Percentiles rank a stretch among this genome's conserved stretches.
Conservation (phyloP, 1,284 basidiomycete species). For the Thecaphora thlaspeos region DNA sequence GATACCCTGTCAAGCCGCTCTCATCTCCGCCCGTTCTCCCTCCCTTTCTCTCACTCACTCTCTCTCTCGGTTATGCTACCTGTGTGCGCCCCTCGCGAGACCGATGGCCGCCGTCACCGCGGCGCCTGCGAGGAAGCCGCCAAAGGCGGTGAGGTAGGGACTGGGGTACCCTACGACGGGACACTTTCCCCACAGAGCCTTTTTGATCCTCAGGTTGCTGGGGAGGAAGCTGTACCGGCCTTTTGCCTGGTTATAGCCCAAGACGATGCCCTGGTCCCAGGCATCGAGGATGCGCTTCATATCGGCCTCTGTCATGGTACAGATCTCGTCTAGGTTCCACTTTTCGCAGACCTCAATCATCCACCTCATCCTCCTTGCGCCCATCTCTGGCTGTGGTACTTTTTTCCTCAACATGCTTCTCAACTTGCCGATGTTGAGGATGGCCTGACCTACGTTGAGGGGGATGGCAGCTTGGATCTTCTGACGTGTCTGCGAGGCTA, state of each 20-base stretch:
- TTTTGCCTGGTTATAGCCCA: constrained; percentile 40
- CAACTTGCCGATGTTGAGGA: constrained; percentile 75
- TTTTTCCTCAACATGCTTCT: constrained; percentile 69
- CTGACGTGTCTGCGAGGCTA: constrained; percentile 78
- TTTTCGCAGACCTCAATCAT: constrained; percentile 85
- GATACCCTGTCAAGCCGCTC: too few relatives aligned
- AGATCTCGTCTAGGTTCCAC: constrained; percentile 78
- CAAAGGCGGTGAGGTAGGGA: constrained; percentile 39
- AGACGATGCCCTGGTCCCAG: constrained; percentile 55
- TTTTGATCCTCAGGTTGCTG: constrained; percentile 20
- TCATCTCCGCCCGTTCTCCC: too few relatives aligned
- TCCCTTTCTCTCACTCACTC: too few relatives aligned
- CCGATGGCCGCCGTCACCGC: constrained; percentile 17
- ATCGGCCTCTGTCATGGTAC: constrained; percentile 65
- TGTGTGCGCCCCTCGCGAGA: neutral
- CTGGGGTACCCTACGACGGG: constrained; percentile 45
- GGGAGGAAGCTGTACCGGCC: constrained; percentile 23
- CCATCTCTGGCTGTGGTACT: constrained; percentile 72
- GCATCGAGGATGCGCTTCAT: constrained; percentile 53
- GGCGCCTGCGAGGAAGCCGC: constrained; percentile 23
- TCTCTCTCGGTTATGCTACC: too few relatives aligned
- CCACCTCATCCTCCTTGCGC: constrained; percentile 85
- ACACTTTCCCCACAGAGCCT: constrained; percentile 39
- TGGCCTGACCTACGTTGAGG: constrained; percentile 72
- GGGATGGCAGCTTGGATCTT: constrained; percentile 72